These are phyloP conservation scores for Ogataea dorogensis DNA, from an alignment of 805 yeast species.

Conservation along the genomic window DNA sequence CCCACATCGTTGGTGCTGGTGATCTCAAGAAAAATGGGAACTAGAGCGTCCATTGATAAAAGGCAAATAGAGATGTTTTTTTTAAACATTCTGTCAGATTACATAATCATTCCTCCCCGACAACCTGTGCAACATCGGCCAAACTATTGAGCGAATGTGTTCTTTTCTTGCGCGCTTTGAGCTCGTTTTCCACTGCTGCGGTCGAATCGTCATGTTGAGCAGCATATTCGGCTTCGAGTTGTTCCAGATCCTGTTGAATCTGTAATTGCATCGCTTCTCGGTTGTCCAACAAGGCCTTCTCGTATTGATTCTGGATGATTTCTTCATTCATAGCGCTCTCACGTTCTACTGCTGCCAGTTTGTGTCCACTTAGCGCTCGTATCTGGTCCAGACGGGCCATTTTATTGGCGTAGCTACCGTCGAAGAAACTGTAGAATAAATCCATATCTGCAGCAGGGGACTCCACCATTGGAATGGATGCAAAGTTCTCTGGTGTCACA, in stretches of 20 bases:
- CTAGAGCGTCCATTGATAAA: constrained; percentile 37
- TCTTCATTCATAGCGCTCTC: constrained; percentile 6
- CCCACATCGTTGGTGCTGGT: constrained; percentile 70
- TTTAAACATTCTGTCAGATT: neutral
- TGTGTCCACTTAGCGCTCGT: constrained; percentile 12
- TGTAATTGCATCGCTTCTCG: constrained; percentile 20
- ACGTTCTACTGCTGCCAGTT: constrained; percentile 18
- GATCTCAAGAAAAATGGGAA: constrained; percentile 78
- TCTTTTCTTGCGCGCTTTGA: constrained; percentile 10
- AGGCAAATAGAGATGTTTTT: constrained; percentile 9
- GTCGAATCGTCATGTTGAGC: neutral
- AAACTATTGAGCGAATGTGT: constrained; percentile 16
- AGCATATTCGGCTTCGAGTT: constrained; percentile 18
- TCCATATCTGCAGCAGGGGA: constrained; percentile 12
- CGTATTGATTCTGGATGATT: constrained; percentile 15
- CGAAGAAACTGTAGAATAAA: constrained; percentile 19
- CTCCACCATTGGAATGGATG: constrained; percentile 4
- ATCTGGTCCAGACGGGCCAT: constrained; percentile 11
- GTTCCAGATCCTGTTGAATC: constrained; percentile 15
- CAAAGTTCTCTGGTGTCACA: constrained; percentile 9
- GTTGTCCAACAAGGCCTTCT: constrained; percentile 19
- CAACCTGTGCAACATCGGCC: constrained; percentile 14
- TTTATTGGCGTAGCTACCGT: constrained; percentile 13
- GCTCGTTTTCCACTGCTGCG: constrained; percentile 7
- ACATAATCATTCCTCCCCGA: constrained; percentile 6